Evolutionary conservation across 495 filamentous ascomycete species (phyloP), one percentile per base, ranked within the genome.

Genomic region (Trichodelitschia bisporula): DNA sequence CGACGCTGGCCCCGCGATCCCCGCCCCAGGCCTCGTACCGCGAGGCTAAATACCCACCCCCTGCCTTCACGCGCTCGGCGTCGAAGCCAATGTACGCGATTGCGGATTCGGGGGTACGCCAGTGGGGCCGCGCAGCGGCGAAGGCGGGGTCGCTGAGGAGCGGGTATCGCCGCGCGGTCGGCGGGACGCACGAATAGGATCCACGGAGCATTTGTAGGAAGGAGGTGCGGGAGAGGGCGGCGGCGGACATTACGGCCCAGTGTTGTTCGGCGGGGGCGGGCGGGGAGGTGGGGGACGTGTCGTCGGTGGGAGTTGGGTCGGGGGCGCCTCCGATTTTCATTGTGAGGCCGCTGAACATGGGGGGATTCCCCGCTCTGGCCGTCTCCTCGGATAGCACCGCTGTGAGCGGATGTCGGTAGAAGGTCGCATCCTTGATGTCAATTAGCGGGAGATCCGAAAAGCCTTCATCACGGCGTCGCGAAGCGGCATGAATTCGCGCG

Each of bases 1-100:
- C 42, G 1, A 97, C 62, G 14, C 74, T 74, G 49, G 82, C 83
- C 48, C 95, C 86, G 5, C 74, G 82, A 30, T 66, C 75, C 45
- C 92, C 84, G 13, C 78, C 58, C 28, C 69, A 51, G 33, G 74
- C 80, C 56, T 97, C 86, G 51, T 97, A 97, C n/a, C 86, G 61
- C 9, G 80, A 78, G 39, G 76, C 79, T 19, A 95, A 50, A 41
- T 93, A 92, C 8, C 77, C 69, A 6, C 79, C 80, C 30, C 59
- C 62, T 9, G 61, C 57, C 10, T 54, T 58, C 4, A 59, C 58
- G 13, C 47, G 32, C 24, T 47, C 48, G 2, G 48, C 48, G 33
- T 66, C 59, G 43, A 92, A 92, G 0, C 82, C 82, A 27, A 90
- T 72, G 47, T 83, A 78, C 36, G 71, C 68, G 30, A 92, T 71